Evolutionary conservation across 192 early-diverging fungal species (phyloP).

Genomic region (Gryganskiella cystojenkinii): DNA sequence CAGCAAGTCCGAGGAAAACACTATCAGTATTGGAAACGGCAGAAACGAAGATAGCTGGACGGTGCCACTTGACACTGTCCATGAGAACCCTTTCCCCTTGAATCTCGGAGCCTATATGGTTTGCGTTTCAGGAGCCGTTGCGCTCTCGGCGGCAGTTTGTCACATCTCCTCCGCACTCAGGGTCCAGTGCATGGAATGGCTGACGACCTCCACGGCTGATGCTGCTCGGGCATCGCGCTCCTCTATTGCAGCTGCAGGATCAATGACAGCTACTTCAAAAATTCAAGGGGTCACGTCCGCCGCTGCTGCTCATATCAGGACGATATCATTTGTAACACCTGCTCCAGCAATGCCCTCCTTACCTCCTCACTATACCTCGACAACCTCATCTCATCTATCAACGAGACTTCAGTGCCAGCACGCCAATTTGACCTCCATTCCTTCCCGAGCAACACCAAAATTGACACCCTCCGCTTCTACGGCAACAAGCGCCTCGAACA

Average conservation of each 20-base stretch:
- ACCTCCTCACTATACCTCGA: slow-evolving; percentile 16
- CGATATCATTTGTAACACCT: too few relatives aligned
- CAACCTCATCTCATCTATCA: background rate
- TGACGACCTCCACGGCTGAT: background rate
- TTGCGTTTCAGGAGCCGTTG: slow-evolving; percentile 30
- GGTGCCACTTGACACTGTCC: too few relatives aligned
- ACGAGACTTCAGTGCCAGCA: slow-evolving; percentile 19
- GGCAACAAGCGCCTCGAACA: too few relatives aligned
- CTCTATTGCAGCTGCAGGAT: too few relatives aligned
- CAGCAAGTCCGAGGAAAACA: background rate
- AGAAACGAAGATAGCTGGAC: too few relatives aligned
- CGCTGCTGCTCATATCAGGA: too few relatives aligned
- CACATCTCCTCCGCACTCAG: slow-evolving; percentile 22
- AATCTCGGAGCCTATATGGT: slow-evolving; percentile 23
- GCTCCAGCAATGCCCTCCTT: slow-evolving; percentile 12
- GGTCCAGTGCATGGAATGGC: background rate
- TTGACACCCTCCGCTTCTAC: background rate
- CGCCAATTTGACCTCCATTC: slow-evolving; percentile 19
- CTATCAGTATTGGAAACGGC: background rate
- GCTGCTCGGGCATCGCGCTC: too few relatives aligned
- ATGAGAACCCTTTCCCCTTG: background rate
- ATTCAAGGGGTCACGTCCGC: too few relatives aligned
- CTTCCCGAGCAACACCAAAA: background rate
- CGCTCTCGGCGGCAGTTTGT: slow-evolving; percentile 23
- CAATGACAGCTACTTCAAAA: too few relatives aligned